These are phyloP conservation scores for Cichorium intybus DNA, from an alignment of 140 eudicot species.

Conservation along the genomic window DNA sequence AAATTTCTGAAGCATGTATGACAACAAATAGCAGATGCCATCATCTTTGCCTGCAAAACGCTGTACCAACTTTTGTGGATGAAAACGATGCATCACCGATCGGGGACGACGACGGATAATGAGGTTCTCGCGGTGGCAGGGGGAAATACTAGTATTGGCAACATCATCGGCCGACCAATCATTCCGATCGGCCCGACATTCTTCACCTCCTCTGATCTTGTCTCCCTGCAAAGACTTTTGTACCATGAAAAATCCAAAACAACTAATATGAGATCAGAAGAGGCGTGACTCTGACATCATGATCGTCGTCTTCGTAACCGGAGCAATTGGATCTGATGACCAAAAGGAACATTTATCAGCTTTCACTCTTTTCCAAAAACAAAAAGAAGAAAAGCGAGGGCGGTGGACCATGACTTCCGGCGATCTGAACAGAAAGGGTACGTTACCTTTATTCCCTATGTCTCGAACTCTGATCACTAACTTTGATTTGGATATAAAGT, in stretches of 20 bases:
- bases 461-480: not conserved
- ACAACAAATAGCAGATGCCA: not conserved
- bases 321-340: not conserved
- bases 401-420: slow-evolving; percentile 41
- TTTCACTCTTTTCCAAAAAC: slow-evolving; percentile 38
- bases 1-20: not conserved
- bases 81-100: slow-evolving; percentile 16
- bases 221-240: slow-evolving; percentile 20
- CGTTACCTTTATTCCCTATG: slow-evolving; percentile 42
- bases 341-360: slow-evolving; percentile 26
- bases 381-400: slow-evolving; percentile 12
- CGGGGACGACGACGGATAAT: slow-evolving; percentile 19
- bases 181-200: slow-evolving; percentile 27
- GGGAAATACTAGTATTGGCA: slow-evolving; percentile 16
- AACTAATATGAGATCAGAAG: not conserved
- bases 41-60: slow-evolving; percentile 12
- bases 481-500: not conserved
- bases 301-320: slow-evolving; percentile 16
- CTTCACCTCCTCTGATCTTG: slow-evolving; percentile 23
- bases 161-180: slow-evolving; percentile 46
- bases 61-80: not conserved
- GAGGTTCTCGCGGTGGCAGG: slow-evolving; percentile 32
- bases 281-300: slow-evolving; percentile 31
- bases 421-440: slow-evolving; percentile 13
- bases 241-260: slow-evolving; percentile 23